A percentile compares a stretch with the other conserved stretches of the same genome.
phyloP scores from a whole-genome alignment of 352 stramenopile genomes.

The Phytophthora multivora region DNA sequence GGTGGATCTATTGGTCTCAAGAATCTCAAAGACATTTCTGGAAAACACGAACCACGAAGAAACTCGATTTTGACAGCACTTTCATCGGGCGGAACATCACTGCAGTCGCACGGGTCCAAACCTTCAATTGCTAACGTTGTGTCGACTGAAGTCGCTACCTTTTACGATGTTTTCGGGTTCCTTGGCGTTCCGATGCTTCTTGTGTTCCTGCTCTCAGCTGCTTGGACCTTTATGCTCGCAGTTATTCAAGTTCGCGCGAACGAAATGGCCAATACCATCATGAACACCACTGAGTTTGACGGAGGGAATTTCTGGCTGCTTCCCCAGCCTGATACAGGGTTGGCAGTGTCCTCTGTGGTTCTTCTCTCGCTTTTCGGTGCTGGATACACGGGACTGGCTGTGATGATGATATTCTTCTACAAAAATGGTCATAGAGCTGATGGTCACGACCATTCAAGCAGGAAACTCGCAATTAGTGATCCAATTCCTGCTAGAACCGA shows the following conservation, averaged over 20 bases:
- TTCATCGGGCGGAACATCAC: neutral
- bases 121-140: neutral
- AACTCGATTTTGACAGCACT: too few species aligned
- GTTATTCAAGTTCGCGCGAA: conserved; percentile 41
- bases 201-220: conserved; percentile 38
- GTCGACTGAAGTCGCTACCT: conserved; percentile 15
- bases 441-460: neutral
- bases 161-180: conserved; percentile 41
- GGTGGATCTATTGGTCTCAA: too few species aligned
- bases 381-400: conserved; percentile 37
- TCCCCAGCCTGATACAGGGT: conserved; percentile 12
- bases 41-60: too few species aligned
- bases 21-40: too few species aligned
- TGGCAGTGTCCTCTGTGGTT: conserved; percentile 23
- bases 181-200: conserved; percentile 46
- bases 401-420: conserved; percentile 40
- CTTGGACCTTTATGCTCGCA: conserved; percentile 37
- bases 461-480: too few species aligned
- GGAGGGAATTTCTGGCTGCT: conserved; percentile 56
- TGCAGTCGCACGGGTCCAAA: neutral
- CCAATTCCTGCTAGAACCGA: too few species aligned
- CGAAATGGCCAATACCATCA: conserved; percentile 40
- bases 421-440: conserved; percentile 4
- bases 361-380: conserved; percentile 35
- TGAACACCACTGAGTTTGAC: conserved; percentile 46